Conservation (phyloP, 495 filamentous ascomycete genomes). For the Aspergillus bertholletiae region DNA sequence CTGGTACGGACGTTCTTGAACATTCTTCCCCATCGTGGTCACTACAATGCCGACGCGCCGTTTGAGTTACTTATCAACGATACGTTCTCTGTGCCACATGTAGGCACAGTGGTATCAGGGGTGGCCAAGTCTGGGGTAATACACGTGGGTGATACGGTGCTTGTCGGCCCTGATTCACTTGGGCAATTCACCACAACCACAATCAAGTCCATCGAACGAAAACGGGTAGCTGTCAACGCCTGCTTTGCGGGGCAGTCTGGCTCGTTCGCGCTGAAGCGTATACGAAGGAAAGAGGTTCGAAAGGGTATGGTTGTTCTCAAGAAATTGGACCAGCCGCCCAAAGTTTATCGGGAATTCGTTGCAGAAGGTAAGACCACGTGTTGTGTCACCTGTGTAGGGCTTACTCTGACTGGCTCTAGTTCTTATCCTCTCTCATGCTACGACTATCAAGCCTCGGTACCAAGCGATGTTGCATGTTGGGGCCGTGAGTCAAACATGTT, state of each 20-base stretch:
- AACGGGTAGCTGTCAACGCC: slow-evolving; percentile 84
- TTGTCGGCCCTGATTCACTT: slow-evolving; percentile 87
- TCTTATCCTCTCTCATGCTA: slow-evolving; percentile 91
- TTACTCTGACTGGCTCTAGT: slow-evolving; percentile 44
- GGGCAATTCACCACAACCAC: slow-evolving; percentile 88
- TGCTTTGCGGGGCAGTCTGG: slow-evolving; percentile 91
- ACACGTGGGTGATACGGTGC: slow-evolving; percentile 83
- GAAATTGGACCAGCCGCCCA: slow-evolving; percentile 69
- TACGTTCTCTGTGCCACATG: slow-evolving; percentile 97
- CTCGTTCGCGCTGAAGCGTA: slow-evolving; percentile 81
- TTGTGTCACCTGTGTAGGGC: background rate
- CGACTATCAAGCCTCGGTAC: slow-evolving; percentile 97
- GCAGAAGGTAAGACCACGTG: slow-evolving; percentile 65
- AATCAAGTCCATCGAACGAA: slow-evolving; percentile 91
- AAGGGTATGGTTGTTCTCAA: slow-evolving; percentile 98
- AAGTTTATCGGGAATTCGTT: slow-evolving; percentile 88
- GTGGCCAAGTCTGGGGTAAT: slow-evolving; percentile 83
- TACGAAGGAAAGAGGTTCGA: slow-evolving; percentile 87
- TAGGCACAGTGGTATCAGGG: slow-evolving; percentile 92
- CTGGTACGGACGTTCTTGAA: slow-evolving; percentile 88
- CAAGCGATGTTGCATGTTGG: slow-evolving; percentile 99
- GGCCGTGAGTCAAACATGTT: slow-evolving; percentile 90
- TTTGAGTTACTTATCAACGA: slow-evolving; percentile 98
- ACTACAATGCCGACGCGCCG: slow-evolving; percentile 80
- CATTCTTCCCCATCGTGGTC: slow-evolving; percentile 90